phyloP scores from a whole-genome alignment of 108 stramenopile species.

The Aureococcus anophagefferens region DNA sequence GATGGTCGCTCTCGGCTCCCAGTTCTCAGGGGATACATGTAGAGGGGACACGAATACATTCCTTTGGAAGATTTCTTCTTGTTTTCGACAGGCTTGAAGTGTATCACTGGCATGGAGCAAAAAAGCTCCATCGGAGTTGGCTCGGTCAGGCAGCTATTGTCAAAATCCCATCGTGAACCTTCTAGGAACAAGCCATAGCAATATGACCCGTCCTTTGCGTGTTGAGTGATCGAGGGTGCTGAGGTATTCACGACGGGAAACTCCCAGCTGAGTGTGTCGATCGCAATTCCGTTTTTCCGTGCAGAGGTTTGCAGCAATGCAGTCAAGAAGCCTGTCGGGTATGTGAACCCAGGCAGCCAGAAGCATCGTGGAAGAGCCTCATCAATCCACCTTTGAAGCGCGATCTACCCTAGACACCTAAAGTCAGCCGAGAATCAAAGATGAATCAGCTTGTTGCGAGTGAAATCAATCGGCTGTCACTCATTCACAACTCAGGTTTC shows the following conservation, averaged over 20 bases:
- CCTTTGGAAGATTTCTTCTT: slow-evolving; percentile 40
- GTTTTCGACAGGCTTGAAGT: slow-evolving; percentile 56
- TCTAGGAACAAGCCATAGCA: slow-evolving; percentile 47
- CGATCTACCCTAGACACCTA: slow-evolving; percentile 18
- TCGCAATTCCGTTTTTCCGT: slow-evolving; percentile 45
- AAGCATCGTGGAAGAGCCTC: slow-evolving; percentile 38
- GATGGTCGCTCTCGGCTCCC: slow-evolving; percentile 54
- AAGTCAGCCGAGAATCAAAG: no score
- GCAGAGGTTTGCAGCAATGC: slow-evolving; percentile 52
- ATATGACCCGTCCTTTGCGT: slow-evolving; percentile 54
- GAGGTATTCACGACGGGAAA: slow-evolving; percentile 24
- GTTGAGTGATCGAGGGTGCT: slow-evolving; percentile 3
- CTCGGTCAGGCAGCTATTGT: slow-evolving; percentile 38
- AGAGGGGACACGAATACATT: slow-evolving; percentile 46
- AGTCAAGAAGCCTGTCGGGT: slow-evolving; percentile 55
- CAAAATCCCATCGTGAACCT: slow-evolving; percentile 46
- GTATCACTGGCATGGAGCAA: slow-evolving; percentile 49
- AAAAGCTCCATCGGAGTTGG: slow-evolving; percentile 51
- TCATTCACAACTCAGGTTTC: no score
- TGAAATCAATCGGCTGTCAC: no score
- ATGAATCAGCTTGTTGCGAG: no score
- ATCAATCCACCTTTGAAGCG: slow-evolving; percentile 36
- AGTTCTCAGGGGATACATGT: slow-evolving; percentile 56
- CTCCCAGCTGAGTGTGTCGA: slow-evolving; percentile 50
- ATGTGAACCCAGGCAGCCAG: slow-evolving; percentile 57